Percentiles rank a stretch among this genome's conserved stretches.
Evolutionary conservation across 1,139 yeast genomes (phyloP).

Genomic region (Ogataea hybrid): DNA sequence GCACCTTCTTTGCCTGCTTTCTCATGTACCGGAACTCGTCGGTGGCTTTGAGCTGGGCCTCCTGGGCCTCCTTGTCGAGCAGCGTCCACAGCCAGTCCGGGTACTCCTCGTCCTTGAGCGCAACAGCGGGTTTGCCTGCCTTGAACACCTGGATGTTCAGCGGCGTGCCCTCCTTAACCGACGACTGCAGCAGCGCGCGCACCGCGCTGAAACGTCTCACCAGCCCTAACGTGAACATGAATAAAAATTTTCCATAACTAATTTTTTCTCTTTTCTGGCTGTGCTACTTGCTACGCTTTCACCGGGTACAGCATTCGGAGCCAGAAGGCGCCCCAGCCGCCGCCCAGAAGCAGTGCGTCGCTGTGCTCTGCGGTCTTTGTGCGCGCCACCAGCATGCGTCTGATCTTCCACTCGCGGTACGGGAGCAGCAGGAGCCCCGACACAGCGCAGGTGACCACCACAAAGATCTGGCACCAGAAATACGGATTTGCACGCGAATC

Average conservation of each 20-base stretch:
- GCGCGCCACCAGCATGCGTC: constrained; percentile 28
- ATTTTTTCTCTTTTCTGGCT: constrained; percentile 2
- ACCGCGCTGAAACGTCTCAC: constrained; percentile 25
- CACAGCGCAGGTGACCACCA: constrained; percentile 47
- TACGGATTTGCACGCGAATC: constrained; percentile 41
- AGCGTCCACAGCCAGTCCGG: constrained; percentile 97
- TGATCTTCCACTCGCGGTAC: constrained; percentile 41
- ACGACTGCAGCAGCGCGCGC: constrained; percentile 34
- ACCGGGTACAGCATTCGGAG: constrained; percentile 40
- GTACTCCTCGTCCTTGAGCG: constrained; percentile 81
- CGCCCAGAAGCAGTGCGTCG: constrained; percentile 22
- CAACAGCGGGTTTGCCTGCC: constrained; percentile 85
- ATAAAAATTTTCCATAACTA: constrained; percentile 1
- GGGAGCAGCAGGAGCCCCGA: constrained; percentile 35
- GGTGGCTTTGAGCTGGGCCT: constrained; percentile 46
- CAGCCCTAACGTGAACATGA: constrained; percentile 1
- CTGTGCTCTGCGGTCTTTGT: neutral
- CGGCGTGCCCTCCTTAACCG: constrained; percentile 73
- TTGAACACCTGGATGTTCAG: constrained; percentile 76
- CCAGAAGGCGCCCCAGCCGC: constrained; percentile 27
- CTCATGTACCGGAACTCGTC: constrained; percentile 70
- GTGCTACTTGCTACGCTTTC: constrained; percentile 28
- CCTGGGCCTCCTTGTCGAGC: constrained; percentile 59
- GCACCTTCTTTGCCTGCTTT: constrained; percentile 63
- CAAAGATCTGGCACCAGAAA: constrained; percentile 58